Conservation (phyloP, 1,284 basidiomycete genomes). For the Apiotrichum montevideense region DNA sequence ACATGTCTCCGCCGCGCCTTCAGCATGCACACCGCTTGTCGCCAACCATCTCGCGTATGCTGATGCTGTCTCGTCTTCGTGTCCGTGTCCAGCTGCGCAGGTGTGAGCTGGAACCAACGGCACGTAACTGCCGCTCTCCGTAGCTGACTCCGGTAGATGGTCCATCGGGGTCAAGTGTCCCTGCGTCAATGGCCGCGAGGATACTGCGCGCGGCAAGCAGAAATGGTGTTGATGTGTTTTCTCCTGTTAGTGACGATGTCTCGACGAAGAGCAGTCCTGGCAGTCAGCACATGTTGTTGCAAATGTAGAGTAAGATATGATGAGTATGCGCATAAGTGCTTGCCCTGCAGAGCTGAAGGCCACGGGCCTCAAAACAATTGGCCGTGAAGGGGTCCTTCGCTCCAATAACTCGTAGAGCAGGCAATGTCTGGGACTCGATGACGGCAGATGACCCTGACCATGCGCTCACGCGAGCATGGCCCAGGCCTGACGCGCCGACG, state of each 20-base stretch:
- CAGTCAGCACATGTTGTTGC: neutral
- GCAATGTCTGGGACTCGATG: too few species aligned
- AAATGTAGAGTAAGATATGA: too few species aligned
- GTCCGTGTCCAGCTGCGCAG: conserved; percentile 1
- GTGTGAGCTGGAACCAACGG: conserved; percentile 53
- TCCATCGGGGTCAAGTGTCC: conserved; percentile 86
- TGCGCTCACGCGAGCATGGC: too few species aligned
- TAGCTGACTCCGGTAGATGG: conserved; percentile 92
- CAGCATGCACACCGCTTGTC: conserved; percentile 10
- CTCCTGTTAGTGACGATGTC: conserved; percentile 82
- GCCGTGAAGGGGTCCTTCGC: too few species aligned
- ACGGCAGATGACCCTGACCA: too few species aligned
- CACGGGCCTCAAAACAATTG: too few species aligned
- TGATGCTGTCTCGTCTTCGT: conserved; percentile 14
- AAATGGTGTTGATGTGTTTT: conserved; percentile 91
- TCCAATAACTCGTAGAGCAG: too few species aligned
- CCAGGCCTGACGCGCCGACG: too few species aligned
- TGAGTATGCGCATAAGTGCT: too few species aligned
- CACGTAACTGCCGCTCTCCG: conserved; percentile 81
- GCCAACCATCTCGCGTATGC: conserved; percentile 18
- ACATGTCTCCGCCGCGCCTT: neutral
- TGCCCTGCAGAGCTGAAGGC: too few species aligned
- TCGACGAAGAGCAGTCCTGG: conserved; percentile 87
- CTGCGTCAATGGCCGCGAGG: conserved; percentile 86
- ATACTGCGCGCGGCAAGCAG: conserved; percentile 83